A percentile compares a stretch with the other conserved stretches of the same genome.
phyloP scores from a whole-genome alignment of 441 rosid genomes.

The Raphanus hybrid region DNA sequence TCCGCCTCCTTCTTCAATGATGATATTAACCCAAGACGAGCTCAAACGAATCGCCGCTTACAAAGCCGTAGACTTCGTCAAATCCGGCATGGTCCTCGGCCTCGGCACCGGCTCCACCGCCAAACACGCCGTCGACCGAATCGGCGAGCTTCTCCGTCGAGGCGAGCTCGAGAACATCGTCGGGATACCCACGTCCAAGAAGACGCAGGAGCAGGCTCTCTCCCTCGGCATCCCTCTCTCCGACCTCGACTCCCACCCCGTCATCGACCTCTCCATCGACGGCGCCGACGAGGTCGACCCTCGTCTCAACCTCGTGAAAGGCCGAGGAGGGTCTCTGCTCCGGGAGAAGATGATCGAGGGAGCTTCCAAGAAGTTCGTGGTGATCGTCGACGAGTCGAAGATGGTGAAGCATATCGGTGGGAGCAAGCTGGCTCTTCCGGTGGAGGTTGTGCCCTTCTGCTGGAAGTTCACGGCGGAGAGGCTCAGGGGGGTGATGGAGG shows the following conservation, averaged over 20 bases:
- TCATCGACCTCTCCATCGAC: slow-evolving; percentile 84
- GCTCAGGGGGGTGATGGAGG: slow-evolving; percentile 54
- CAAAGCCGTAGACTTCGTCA: slow-evolving; percentile 90
- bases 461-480: slow-evolving; percentile 74
- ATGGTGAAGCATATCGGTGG: slow-evolving; percentile 69
- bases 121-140: slow-evolving; percentile 88
- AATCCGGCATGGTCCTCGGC: slow-evolving; percentile 94
- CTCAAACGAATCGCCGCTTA: slow-evolving; percentile 86
- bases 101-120: slow-evolving; percentile 99
- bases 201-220: slow-evolving; percentile 79
- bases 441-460: slow-evolving; percentile 81
- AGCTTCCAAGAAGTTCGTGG: slow-evolving; percentile 74
- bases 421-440: slow-evolving; percentile 80
- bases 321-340: slow-evolving; percentile 89
- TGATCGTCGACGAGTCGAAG: slow-evolving; percentile 79
- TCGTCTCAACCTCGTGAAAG: slow-evolving; percentile 78
- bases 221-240: slow-evolving; percentile 83
- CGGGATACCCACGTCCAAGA: slow-evolving; percentile 88
- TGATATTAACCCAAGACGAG: slow-evolving; percentile 73
- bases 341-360: slow-evolving; percentile 97
- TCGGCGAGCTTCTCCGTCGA: slow-evolving; percentile 77
- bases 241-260: slow-evolving; percentile 74
- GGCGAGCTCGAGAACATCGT: slow-evolving; percentile 70
- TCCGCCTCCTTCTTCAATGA: slow-evolving; percentile 31
- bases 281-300: slow-evolving; percentile 98